phyloP scores from a whole-genome alignment of 2,329 filamentous ascomycete species.

The Hypoxylon sp. region DNA sequence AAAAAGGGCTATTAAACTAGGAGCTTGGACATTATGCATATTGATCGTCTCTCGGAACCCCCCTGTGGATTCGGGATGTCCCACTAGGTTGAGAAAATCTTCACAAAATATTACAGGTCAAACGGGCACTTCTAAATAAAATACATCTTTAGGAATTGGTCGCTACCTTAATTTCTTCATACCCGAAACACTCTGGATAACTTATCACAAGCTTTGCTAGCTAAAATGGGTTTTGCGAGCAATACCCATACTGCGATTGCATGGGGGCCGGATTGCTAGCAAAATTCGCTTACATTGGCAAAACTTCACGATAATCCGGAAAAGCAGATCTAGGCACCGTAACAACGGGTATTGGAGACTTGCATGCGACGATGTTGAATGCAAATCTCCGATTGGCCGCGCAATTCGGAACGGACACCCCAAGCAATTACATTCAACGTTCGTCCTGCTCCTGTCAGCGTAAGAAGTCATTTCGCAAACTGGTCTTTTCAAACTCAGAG shows the following conservation, averaged over 20 bases:
- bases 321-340: slow-evolving; percentile 24
- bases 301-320: slow-evolving; percentile 40
- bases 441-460: slow-evolving; percentile 9
- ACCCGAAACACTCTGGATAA: background rate
- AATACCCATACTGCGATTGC: slow-evolving; percentile 1
- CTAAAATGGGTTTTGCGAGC: slow-evolving; percentile 5
- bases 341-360: slow-evolving; percentile 29
- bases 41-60: slow-evolving; percentile 13
- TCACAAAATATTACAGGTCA: background rate
- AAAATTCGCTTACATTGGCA: slow-evolving; percentile 12
- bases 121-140: slow-evolving; percentile 2
- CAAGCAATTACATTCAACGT: slow-evolving; percentile 30
- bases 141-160: background rate
- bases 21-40: slow-evolving; percentile 20
- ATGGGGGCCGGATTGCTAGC: slow-evolving; percentile 11
- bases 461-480: slow-evolving; percentile 4
- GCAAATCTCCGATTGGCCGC: slow-evolving; percentile 43
- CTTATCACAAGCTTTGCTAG: background rate
- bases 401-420: slow-evolving; percentile 33
- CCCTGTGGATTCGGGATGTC: slow-evolving; percentile 10
- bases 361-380: slow-evolving; percentile 39
- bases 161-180: background rate
- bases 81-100: slow-evolving; percentile 10
- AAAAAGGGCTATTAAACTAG: slow-evolving; percentile 11
- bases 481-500: slow-evolving; percentile 6